phyloP scores from a whole-genome alignment of 1,139 yeast species.

The Geotrichum bryndzae region DNA sequence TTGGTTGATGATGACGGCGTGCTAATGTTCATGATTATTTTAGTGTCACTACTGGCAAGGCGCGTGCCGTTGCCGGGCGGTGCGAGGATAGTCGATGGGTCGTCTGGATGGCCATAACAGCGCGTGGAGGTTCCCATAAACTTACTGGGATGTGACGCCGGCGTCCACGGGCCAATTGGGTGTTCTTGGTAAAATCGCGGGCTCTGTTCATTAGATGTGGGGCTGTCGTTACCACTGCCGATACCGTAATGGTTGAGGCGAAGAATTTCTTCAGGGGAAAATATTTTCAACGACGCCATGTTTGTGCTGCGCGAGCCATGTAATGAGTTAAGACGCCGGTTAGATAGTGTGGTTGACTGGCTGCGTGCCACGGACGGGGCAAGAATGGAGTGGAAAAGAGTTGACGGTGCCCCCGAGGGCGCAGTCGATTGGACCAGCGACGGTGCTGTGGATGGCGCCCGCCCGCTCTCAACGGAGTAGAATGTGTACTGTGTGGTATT shows the following conservation, averaged over 20 bases:
- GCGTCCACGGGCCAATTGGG: not conserved
- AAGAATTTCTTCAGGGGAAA: conserved; percentile 5
- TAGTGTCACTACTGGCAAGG: conserved; percentile 1
- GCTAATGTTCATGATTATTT: conserved; percentile 8
- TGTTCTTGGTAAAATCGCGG: not conserved
- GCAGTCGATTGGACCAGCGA: not conserved
- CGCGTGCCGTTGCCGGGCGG: not conserved
- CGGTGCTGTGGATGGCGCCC: not conserved
- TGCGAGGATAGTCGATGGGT: not conserved
- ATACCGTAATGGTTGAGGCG: not conserved
- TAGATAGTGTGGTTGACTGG: not conserved
- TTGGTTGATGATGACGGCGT: not conserved
- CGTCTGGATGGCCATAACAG: not conserved
- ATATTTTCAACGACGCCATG: conserved; percentile 1
- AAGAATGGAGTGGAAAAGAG: not conserved
- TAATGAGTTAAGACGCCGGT: not conserved
- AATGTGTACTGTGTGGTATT: not conserved
- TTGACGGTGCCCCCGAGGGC: not conserved
- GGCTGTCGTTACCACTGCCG: conserved; percentile 1
- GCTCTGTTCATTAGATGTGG: not conserved
- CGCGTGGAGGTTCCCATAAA: not conserved
- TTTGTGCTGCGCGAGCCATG: not conserved
- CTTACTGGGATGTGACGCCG: not conserved
- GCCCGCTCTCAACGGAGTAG: conserved; percentile 3
- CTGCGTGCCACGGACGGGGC: not conserved